Conservation (phyloP, 2,329 filamentous ascomycete species). For the Bisporella sp. region DNA sequence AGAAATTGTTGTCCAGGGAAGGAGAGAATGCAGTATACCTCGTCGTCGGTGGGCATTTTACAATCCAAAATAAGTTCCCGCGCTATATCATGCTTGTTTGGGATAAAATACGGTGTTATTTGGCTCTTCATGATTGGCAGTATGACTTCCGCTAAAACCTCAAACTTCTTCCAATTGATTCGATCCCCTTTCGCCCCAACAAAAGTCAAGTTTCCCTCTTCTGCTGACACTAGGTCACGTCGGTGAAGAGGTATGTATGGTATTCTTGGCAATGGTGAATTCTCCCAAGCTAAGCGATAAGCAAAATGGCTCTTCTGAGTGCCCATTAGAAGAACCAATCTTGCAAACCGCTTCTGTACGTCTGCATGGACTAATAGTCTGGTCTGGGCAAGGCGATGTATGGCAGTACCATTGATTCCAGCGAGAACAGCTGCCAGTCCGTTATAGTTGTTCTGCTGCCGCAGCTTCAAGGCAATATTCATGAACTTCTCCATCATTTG, state of each 20-base stretch:
- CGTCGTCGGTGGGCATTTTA: conserved; percentile 76
- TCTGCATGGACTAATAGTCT: conserved; percentile 65
- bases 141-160: conserved; percentile 88
- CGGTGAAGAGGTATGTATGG: conserved; percentile 88
- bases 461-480: conserved; percentile 76
- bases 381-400: conserved; percentile 78
- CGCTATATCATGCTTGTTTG: conserved; percentile 62
- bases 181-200: conserved; percentile 64
- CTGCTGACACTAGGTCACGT: conserved; percentile 83
- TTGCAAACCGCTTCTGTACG: conserved; percentile 76
- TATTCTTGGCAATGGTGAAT: conserved; percentile 82
- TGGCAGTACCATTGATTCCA: conserved; percentile 80
- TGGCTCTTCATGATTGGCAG: conserved; percentile 89
- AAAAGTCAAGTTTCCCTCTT: conserved; percentile 88
- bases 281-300: conserved; percentile 97
- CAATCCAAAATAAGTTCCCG: conserved; percentile 75
- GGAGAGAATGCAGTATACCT: conserved; percentile 51
- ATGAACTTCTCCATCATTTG: conserved; percentile 94
- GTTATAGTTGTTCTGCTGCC: conserved; percentile 95
- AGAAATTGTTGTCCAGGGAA: conserved; percentile 1
- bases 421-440: conserved; percentile 89
- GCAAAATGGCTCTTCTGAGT: conserved; percentile 88
- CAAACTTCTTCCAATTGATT: conserved; percentile 98
- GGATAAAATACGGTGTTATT: conserved; percentile 69
- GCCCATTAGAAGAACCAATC: conserved; percentile 86